Evolutionary conservation across 768 basidiomycete genomes (phyloP).

Genomic region (Clathrus columnatus): DNA sequence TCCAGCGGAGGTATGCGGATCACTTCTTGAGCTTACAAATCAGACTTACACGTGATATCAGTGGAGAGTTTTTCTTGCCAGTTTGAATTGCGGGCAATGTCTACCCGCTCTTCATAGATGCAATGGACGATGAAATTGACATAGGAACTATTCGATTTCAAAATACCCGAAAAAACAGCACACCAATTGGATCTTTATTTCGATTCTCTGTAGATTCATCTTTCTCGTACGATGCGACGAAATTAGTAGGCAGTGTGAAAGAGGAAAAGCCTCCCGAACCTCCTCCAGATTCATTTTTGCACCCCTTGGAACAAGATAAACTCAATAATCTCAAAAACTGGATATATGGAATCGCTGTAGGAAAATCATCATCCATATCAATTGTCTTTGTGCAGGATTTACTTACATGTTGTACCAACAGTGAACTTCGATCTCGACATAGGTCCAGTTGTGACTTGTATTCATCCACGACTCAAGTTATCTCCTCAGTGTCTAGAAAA

Average conservation of each 20-base stretch:
- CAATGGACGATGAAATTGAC: background rate
- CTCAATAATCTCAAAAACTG: slow-evolving; percentile 49
- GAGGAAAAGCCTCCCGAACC: background rate
- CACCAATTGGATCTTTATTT: background rate
- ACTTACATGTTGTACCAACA: slow-evolving; percentile 22
- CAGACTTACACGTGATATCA: background rate
- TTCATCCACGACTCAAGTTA: slow-evolving; percentile 61
- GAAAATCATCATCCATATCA: slow-evolving; percentile 27
- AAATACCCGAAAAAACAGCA: background rate
- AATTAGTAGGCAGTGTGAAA: no score
- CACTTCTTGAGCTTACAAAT: no score
- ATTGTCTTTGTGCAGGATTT: background rate
- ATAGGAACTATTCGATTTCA: background rate
- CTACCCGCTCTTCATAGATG: background rate
- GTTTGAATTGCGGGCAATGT: background rate
- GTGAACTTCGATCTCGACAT: slow-evolving; percentile 86
- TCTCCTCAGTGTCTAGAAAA: slow-evolving; percentile 68
- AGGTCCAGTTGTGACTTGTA: slow-evolving; percentile 66
- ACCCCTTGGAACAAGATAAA: slow-evolving; percentile 37
- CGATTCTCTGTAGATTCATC: background rate
- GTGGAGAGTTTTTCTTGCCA: background rate
- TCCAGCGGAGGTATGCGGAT: no score
- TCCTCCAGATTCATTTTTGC: background rate
- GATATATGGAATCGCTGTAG: slow-evolving; percentile 60
- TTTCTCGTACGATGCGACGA: background rate